Conservation (phyloP, 2,329 filamentous ascomycete species). For the Trichophyton schoenleinii region DNA sequence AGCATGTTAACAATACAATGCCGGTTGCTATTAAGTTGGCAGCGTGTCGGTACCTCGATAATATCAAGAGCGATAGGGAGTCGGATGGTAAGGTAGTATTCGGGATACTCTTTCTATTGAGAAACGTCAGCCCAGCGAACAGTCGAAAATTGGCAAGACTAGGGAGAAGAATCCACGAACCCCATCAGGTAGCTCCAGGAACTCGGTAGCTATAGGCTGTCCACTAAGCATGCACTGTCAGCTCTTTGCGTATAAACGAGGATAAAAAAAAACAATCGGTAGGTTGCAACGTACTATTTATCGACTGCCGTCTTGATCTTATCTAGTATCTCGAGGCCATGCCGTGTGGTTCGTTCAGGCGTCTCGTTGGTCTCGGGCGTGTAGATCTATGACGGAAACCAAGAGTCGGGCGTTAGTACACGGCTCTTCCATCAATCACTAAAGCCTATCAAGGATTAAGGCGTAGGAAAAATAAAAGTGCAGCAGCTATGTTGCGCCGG, state of each 20-base stretch:
- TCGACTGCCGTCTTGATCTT: slow-evolving; percentile 14
- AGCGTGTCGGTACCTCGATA: slow-evolving; percentile 46
- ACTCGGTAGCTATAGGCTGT: slow-evolving; percentile 60
- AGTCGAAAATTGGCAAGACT: slow-evolving; percentile 8
- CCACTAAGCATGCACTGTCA: slow-evolving; percentile 38
- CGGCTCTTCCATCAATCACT: not conserved
- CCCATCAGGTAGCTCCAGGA: slow-evolving; percentile 56
- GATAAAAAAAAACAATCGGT: not conserved
- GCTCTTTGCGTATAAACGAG: not conserved
- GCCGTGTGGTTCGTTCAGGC: slow-evolving; percentile 12
- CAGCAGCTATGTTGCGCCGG: not conserved
- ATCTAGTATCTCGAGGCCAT: slow-evolving; percentile 11
- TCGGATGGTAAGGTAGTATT: slow-evolving; percentile 65
- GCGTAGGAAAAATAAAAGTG: not conserved
- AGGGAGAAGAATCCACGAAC: slow-evolving; percentile 23
- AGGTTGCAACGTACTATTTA: slow-evolving; percentile 11
- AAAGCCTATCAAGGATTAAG: not conserved
- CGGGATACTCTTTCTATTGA: slow-evolving; percentile 44
- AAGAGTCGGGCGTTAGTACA: not conserved
- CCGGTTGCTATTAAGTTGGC: not conserved
- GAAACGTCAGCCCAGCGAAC: slow-evolving; percentile 8
- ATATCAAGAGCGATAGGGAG: slow-evolving; percentile 68
- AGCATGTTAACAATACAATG: not conserved
- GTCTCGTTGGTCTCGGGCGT: slow-evolving; percentile 14
- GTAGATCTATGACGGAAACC: slow-evolving; percentile 15